Evolutionary conservation across 2,329 filamentous ascomycete species (phyloP), one percentile per base, ranked within the genome.

Genomic region (Ciborinia camelliae): DNA sequence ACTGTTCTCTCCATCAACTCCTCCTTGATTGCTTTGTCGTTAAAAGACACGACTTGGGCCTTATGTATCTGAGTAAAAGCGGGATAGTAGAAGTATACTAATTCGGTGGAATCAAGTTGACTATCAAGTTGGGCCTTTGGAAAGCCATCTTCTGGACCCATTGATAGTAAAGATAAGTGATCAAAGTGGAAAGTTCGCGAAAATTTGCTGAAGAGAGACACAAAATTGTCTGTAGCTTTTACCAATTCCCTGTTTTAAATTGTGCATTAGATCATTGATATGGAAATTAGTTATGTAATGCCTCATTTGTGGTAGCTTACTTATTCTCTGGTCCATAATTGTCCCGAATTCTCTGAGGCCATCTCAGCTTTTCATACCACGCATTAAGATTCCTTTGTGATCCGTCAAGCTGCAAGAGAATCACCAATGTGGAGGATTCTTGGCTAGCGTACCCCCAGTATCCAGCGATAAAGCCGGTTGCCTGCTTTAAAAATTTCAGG

Each of bases 281-380:
- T 26, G 1, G 3, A 23, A 2, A 4, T n/a, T 2, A 4, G 10
- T 2, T 2, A 52, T n/a, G 9, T 1, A 14, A 32, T 35, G 8
- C 28, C 12, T 35, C 28, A 47, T 26, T 35, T 47, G 12, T 9
- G 14, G 1, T 26, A 26, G 14, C 20, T 20, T 47, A 47, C 12
- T 14, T 9, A 18, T 18, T 26, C 4, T 18, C 28, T 58, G 41
- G 28, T 18, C 14, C 7, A 10, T 2, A 1, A 15, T 10, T 18
- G 14, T 35, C 8, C n/a, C 20, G 4, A 14, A 14, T 5, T 14
- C n/a, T 37, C 28, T 10, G 7, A 7, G 20, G 20, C 12, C 28
- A 35, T 10, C 12, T 47, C 41, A 45, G 54, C n/a, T 45, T 30
- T 30, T 32, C 28, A 23, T 32, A n/a, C 12, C 28, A 47, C 28